A percentile compares a stretch with the other conserved stretches of the same genome.
Conservation (phyloP, 306 rosid genomes). For the Echinosophora koreensis region DNA sequence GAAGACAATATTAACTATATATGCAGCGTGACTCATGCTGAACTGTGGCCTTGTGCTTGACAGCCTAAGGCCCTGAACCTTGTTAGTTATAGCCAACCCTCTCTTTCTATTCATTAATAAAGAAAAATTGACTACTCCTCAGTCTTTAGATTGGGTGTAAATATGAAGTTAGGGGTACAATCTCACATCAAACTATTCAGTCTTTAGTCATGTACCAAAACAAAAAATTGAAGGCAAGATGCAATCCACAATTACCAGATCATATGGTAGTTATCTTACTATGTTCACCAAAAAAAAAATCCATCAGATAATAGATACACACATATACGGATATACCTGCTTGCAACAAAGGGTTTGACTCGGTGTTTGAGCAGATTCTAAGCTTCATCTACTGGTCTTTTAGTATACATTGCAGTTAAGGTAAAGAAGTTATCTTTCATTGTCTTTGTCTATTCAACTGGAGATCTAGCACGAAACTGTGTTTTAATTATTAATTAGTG, state of each 20-base stretch:
- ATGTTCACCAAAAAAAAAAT: not conserved
- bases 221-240: not conserved
- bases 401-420: no score
- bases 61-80: no score
- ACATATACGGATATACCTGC: not conserved
- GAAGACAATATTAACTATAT: not conserved
- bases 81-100: not conserved
- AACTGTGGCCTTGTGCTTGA: no score
- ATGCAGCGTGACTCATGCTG: not conserved
- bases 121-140: no score
- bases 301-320: not conserved
- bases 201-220: no score
- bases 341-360: slow-evolving; percentile 27
- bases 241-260: no score
- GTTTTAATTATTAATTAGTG: not conserved
- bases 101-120: not conserved
- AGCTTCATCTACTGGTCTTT: no score
- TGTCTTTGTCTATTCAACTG: slow-evolving; percentile 26
- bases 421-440: not conserved
- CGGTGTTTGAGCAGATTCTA: not conserved
- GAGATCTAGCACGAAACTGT: slow-evolving; percentile 17
- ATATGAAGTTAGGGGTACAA: no score
- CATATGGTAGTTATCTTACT: no score
- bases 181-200: no score
- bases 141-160: no score